Base-by-base conservation (phyloP, 1,139 yeast genomes). In the Pichiaceae sp. region DNA sequence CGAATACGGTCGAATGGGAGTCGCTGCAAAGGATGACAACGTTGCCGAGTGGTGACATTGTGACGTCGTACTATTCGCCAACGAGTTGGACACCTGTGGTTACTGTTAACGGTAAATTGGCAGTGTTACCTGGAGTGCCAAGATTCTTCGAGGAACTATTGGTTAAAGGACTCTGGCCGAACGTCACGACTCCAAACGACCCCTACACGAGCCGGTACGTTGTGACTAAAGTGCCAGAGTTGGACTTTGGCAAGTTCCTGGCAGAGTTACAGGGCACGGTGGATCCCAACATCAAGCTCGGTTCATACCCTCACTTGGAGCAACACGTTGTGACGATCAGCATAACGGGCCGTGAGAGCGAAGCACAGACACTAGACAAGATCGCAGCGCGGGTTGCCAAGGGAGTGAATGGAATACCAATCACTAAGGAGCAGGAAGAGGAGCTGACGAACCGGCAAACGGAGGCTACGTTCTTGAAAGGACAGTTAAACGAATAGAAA, bases 21-120 rank as follows among this genome's bases (percentile, higher is more conserved):
- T 86, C 91, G 2, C 80, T 74, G 45, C 67, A 76, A 47, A 66
- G 84, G 36, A 86, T 86, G 95, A 94, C 94, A 0, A 73, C 80
- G 1, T 64, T 86, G 37, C 94, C 95, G 0, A 40, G 52, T 3
- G 72, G 76, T 4, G 42, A 47, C 2, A 40, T 43, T 3, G 37
- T 33, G 3, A 5, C 8, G 15, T 8, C 8, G 6, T 60, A 69
- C 35, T 84, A 68, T 51, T 65, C 75, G 1, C 64, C 69, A 24
- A 75, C 72, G 3, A 62, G 80, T 16, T 86, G 96, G 96, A 93
- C 85, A 4, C 96, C 95, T 0, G 69, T 84, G 5, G 86, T 84
- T 2, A 74, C 75, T 0, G 61, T 86, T 17, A 66, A 78, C 36
- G 52, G 70, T 31, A 72, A 75, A 46, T 77, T 84, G 1, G 79